A percentile compares a stretch with the other conserved stretches of the same genome.
These are phyloP conservation scores for Ophiorrhiza pumila DNA, from an alignment of 257 asterid genomes.

Conservation along the genomic window DNA sequence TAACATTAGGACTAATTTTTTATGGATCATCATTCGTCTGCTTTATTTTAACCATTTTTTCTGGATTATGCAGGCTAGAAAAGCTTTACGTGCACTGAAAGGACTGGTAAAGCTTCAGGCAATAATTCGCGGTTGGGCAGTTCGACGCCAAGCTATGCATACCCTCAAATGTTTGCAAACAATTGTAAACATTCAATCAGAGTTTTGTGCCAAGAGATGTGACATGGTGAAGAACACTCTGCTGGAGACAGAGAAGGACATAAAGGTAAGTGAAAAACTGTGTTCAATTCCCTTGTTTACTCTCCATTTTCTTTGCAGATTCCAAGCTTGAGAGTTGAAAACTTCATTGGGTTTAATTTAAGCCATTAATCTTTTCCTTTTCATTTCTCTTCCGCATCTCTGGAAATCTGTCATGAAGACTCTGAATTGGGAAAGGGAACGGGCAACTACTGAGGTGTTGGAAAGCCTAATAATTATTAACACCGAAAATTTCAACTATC, in stretches of 20 bases:
- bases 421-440: not conserved
- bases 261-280: constrained; percentile 41
- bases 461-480: not conserved
- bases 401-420: not conserved
- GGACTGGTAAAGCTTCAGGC: constrained; percentile 95
- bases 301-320: not conserved
- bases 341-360: not conserved
- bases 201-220: constrained; percentile 66
- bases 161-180: constrained; percentile 87
- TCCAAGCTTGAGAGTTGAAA: not conserved
- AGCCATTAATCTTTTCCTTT: not conserved
- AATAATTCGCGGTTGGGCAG: constrained; percentile 88
- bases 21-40: not conserved
- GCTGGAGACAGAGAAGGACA: constrained; percentile 50
- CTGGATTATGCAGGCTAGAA: constrained; percentile 58
- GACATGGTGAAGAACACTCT: constrained; percentile 40
- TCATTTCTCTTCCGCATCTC: not conserved
- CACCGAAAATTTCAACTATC: too few species aligned
- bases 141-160: constrained; percentile 71
- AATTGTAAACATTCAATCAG: constrained; percentile 74
- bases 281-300: not conserved
- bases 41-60: not conserved
- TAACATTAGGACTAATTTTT: not conserved
- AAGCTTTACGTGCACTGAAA: constrained; percentile 77
- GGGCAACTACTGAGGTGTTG: not conserved